Base-by-base conservation (phyloP, 1,284 basidiomycete species). In the Lentinula novae-zelandiae region DNA sequence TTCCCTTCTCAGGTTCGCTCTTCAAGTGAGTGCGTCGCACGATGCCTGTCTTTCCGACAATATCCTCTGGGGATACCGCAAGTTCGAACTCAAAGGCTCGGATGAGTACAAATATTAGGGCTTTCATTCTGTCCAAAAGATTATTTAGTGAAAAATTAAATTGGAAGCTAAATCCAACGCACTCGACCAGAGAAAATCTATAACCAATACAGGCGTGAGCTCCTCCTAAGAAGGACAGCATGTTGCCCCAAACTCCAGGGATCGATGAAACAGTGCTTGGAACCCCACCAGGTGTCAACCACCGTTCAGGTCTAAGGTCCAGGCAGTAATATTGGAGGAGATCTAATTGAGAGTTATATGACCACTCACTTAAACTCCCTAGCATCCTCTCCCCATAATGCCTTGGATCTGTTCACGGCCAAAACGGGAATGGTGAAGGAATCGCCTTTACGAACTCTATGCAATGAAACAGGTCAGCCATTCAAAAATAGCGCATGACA, bases 181-280 rank as follows among this genome's bases (percentile, higher is more conserved):
- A 80, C 78, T 87, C 84, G 17, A 78, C 74, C 17, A 86, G 59
- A 1, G 84, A 76, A 64, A 86, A 85, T 5, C 81, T 76, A 67
- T 81, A 85, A 0, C 84, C 84, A 39, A 82, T 80, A 66, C 80
- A 82, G 2, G 77, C 73, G 31, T 73, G 75, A 8, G 77, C 68
- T 3, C 80, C 80, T 9, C 74, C 75, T 1, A 76, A 54, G 71
- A 83, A 84, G 3, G 75, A 74, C 60, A 82, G 65, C 52, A 76
- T 22, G 63, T 81, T 72, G 17, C 74, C 69, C 72, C 72, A 81
- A 0, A 82, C 70, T 1, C 82, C 75, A 0, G 82, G 81, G 3
- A 81, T 70, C 3, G 63, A 65, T 4, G 67, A 66, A 3, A 67
- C 70, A 0, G 66, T 65, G 12, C 72, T 74, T 0, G 78, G 77